phyloP scores from a whole-genome alignment of 2,329 filamentous ascomycete species.

The Epichloe hybrida region DNA sequence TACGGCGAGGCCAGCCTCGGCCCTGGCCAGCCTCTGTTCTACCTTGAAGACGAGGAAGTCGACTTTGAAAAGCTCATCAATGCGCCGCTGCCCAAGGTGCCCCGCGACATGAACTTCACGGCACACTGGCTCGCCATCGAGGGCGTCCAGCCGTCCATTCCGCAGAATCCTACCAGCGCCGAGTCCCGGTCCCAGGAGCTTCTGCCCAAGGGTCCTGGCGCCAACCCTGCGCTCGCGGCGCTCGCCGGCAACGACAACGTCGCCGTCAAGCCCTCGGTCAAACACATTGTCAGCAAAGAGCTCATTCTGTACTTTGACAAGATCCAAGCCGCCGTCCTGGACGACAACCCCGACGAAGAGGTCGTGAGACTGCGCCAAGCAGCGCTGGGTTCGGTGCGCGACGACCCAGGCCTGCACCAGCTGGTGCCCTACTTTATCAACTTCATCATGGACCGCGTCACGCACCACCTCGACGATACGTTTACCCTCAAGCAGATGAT shows the following conservation, averaged over 20 bases:
- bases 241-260: slow-evolving; percentile 76
- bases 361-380: slow-evolving; percentile 61
- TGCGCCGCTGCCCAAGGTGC: slow-evolving; percentile 85
- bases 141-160: slow-evolving; percentile 90
- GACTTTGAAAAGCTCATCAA: slow-evolving; percentile 99
- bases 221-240: slow-evolving; percentile 68
- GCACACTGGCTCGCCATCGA: slow-evolving; percentile 97
- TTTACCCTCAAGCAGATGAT: slow-evolving; percentile 88
- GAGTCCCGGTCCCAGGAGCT: slow-evolving; percentile 77
- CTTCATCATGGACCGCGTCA: slow-evolving; percentile 91
- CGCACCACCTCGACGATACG: slow-evolving; percentile 79
- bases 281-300: slow-evolving; percentile 92
- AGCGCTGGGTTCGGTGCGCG: slow-evolving; percentile 70
- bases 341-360: slow-evolving; percentile 74
- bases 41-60: slow-evolving; percentile 95
- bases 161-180: slow-evolving; percentile 82
- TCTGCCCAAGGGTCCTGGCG: slow-evolving; percentile 77
- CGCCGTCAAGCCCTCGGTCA: slow-evolving; percentile 77
- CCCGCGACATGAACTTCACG: slow-evolving; percentile 75
- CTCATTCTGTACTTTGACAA: slow-evolving; percentile 95
- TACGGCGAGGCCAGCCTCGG: slow-evolving; percentile 92
- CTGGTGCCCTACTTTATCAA: slow-evolving; percentile 93
- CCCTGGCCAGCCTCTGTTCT: slow-evolving; percentile 87
- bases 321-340: slow-evolving; percentile 75
- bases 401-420: slow-evolving; percentile 88